Conservation (phyloP, 768 basidiomycete species). For the Podaxis sp. region DNA sequence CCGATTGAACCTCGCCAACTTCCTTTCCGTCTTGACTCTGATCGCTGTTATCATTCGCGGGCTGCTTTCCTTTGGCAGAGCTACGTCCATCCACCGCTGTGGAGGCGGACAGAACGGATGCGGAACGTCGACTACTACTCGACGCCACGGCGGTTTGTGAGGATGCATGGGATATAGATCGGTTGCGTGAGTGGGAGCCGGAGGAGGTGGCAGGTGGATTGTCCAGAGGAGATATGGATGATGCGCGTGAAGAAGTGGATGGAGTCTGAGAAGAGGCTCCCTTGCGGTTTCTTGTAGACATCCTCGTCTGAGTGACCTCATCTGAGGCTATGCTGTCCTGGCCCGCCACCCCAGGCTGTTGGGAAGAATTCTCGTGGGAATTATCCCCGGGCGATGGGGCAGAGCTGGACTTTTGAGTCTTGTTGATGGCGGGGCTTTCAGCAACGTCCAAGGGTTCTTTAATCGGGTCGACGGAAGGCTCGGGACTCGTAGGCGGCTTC, state of each 20-base stretch:
- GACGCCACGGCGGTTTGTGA: slow-evolving; percentile 33
- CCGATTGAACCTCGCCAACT: slow-evolving; percentile 19
- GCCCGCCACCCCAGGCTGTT: slow-evolving; percentile 5
- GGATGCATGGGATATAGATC: slow-evolving; percentile 41
- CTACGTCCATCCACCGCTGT: slow-evolving; percentile 33
- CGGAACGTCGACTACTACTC: slow-evolving; percentile 29
- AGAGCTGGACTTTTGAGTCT: slow-evolving; percentile 13
- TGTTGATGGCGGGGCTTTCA: slow-evolving; percentile 1
- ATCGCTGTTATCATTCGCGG: slow-evolving; percentile 22
- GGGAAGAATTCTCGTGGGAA: slow-evolving; percentile 14
- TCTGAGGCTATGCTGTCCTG: slow-evolving; percentile 1
- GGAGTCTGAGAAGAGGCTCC: slow-evolving; percentile 11
- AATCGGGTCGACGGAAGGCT: not conserved
- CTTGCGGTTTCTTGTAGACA: slow-evolving; percentile 13
- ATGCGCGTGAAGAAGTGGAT: slow-evolving; percentile 15
- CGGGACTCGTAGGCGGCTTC: not conserved
- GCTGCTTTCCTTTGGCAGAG: slow-evolving; percentile 14
- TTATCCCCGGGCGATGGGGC: slow-evolving; percentile 8
- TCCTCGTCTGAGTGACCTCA: slow-evolving; percentile 8
- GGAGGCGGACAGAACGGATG: slow-evolving; percentile 38
- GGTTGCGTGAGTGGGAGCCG: slow-evolving; percentile 32
- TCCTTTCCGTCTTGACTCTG: slow-evolving; percentile 16
- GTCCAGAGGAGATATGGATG: slow-evolving; percentile 14
- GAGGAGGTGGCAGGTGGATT: slow-evolving; percentile 15
- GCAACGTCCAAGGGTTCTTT: slow-evolving; percentile 4